These are phyloP conservation scores for Triticum timopheevii DNA, from an alignment of 176 grass and related monocot genomes.

Conservation along the genomic window DNA sequence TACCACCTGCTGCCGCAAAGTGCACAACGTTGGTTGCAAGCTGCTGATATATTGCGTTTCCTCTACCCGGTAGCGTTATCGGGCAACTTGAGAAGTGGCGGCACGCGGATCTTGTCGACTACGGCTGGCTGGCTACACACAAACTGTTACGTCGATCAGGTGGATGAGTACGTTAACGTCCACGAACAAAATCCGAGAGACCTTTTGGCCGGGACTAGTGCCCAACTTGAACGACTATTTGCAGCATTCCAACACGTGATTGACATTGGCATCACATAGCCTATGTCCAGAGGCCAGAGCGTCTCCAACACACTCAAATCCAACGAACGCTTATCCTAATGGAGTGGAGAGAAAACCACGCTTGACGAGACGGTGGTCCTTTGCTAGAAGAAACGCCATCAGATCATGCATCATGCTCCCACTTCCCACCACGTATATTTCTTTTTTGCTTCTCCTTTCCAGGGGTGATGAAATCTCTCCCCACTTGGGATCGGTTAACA, in stretches of 20 bases:
- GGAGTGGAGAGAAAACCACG: not conserved
- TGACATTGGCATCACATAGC: not conserved
- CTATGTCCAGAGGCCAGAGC: not conserved
- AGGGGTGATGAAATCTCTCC: not conserved
- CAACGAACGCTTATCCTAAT: conserved; percentile 2
- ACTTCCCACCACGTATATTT: not conserved
- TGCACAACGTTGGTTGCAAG: not conserved
- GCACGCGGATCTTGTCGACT: not conserved
- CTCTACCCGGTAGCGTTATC: not conserved
- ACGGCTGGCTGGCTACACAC: not conserved
- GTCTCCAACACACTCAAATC: not conserved
- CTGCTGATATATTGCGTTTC: no score
- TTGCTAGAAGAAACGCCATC: conserved; percentile 15
- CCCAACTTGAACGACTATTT: not conserved
- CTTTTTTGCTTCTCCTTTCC: not conserved
- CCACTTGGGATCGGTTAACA: not conserved
- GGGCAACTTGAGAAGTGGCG: not conserved
- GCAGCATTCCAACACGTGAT: not conserved
- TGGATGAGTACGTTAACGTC: not conserved
- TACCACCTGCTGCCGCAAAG: not conserved
- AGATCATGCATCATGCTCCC: not conserved
- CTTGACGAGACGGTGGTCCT: conserved; percentile 13
- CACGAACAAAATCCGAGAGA: not conserved
- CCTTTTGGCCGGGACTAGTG: not conserved
- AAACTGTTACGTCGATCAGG: conserved; percentile 27